Evolutionary conservation across 208 protist species (phyloP).

Genomic region (Trypanosoma mega): DNA sequence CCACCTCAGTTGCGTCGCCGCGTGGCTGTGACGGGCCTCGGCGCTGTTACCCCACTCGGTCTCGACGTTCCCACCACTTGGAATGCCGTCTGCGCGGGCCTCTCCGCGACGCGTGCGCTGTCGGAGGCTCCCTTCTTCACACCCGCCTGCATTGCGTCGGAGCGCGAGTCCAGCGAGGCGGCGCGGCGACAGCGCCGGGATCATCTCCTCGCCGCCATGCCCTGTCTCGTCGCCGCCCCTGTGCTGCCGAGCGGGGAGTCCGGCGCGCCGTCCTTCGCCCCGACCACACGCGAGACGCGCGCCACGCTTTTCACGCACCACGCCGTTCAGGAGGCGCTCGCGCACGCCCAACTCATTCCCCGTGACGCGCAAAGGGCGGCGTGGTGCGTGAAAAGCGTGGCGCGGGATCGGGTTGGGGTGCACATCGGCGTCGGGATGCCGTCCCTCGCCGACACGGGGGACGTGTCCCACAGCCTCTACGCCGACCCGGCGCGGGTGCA

Average conservation of each 20-base stretch:
- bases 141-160: conserved; percentile 47
- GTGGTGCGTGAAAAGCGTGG: conserved; percentile 38
- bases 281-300: conserved; percentile 60
- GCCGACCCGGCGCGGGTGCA: conserved; percentile 33
- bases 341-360: conserved; percentile 49
- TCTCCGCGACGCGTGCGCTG: conserved; percentile 51
- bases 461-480: conserved; percentile 58
- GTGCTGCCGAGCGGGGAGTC: conserved; percentile 29
- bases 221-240: conserved; percentile 67
- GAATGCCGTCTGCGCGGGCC: conserved; percentile 58
- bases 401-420: conserved; percentile 74
- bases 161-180: conserved; percentile 27
- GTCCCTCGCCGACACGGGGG: conserved; percentile 72
- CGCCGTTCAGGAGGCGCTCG: conserved; percentile 67
- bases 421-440: conserved; percentile 91
- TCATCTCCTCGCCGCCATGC: conserved; percentile 48
- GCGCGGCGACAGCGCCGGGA: conserved; percentile 31
- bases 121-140: conserved; percentile 57
- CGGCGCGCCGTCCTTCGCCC: conserved; percentile 31
- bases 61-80: conserved; percentile 69
- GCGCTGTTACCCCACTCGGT: conserved; percentile 93
- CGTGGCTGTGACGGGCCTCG: conserved; percentile 96
- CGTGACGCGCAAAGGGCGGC: conserved; percentile 33
- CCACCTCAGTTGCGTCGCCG: conserved; percentile 48
- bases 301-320: conserved; percentile 39